Base-by-base conservation (phyloP, 1,284 basidiomycete species). In the Heterobasidion irregulare region DNA sequence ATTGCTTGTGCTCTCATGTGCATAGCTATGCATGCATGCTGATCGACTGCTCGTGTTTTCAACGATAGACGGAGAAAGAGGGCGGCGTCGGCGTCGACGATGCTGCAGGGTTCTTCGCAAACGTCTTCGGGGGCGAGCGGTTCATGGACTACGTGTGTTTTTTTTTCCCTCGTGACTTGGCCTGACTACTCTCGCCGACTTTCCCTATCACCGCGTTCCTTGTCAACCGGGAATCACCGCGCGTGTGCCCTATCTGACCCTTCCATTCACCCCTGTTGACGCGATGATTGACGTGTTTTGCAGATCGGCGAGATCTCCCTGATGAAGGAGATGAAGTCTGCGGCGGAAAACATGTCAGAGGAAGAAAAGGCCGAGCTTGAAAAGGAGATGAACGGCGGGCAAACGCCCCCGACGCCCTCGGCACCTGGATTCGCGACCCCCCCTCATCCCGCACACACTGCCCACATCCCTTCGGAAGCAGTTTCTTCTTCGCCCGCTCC, bases 281-380 rank as follows among this genome's bases (percentile, higher is more conserved):
- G 4, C 26, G 26, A 26, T 26, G 26, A 26, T 26, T 26, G 26
- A 5, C 38, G n/a, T 41, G 38, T 41, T 41, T 15, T n/a, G 44
- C 65, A 94, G 89, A 94, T 96, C 61, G 93, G 93, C 56, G 92
- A 95, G 73, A 94, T 96, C 53, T 89, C 90, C 3, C 77, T 96
- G 51, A 90, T 95, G 84, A 94, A 94, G 65, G 90, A 92, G 64
- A 91, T 92, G 86, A 89, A 88, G 2, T 78, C 76, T 19, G 79
- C 84, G 18, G 88, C 89, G n/a, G 81, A 83, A 35, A 84, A 84
- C 1, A 86, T 89, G 79, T 84, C 88, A 0, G 93, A 96, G 6
- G 95, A 98, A 67, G 94, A 98, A 70, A 88, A 88, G 69, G 88
- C 86, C 12, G 93, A 92, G 64, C 77, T 94, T 62, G 91, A 94